phyloP scores from a whole-genome alignment of 1,284 basidiomycete genomes.

The Abortiporus biennis region DNA sequence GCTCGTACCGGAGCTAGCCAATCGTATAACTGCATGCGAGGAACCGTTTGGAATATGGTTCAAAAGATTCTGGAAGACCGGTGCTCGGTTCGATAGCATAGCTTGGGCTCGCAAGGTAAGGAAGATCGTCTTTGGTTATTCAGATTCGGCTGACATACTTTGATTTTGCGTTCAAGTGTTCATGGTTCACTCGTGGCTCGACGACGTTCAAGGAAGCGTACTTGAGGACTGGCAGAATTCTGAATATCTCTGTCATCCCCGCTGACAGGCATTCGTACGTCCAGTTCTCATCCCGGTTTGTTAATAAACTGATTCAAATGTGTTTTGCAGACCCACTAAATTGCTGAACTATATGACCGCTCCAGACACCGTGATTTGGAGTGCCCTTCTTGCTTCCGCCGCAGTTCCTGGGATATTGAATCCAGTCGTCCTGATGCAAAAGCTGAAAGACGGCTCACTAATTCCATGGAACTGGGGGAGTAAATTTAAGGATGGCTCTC shows the following conservation, averaged over 20 bases:
- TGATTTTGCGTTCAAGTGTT: conserved; percentile 50
- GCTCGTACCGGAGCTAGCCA: conserved; percentile 78
- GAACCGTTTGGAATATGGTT: conserved; percentile 80
- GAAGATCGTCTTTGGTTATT: background rate
- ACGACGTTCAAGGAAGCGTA: conserved; percentile 97
- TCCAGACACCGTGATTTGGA: conserved; percentile 83
- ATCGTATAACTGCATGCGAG: conserved; percentile 88
- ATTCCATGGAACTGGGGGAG: conserved; percentile 95
- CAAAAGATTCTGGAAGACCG: conserved; percentile 78
- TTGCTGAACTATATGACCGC: conserved; percentile 94
- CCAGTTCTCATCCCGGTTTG: conserved; percentile 2
- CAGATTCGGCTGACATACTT: conserved; percentile 1
- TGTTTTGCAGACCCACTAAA: conserved; percentile 73
- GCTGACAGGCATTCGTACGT: conserved; percentile 88
- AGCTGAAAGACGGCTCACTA: conserved; percentile 76
- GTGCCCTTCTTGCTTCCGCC: conserved; percentile 72
- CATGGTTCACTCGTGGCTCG: conserved; percentile 91
- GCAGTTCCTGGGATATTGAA: conserved; percentile 85
- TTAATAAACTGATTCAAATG: conserved; percentile 9
- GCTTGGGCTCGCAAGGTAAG: conserved; percentile 86
- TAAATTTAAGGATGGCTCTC: conserved; percentile 86
- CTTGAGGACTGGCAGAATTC: conserved; percentile 83
- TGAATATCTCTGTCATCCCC: conserved; percentile 95
- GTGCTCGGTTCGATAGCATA: conserved; percentile 90
- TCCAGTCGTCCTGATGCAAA: conserved; percentile 91